A percentile compares a stretch with the other conserved stretches of the same genome.
These are phyloP conservation scores for Ceratobasidium sp. DNA, from an alignment of 1,284 basidiomycete genomes.

Conservation along the genomic window DNA sequence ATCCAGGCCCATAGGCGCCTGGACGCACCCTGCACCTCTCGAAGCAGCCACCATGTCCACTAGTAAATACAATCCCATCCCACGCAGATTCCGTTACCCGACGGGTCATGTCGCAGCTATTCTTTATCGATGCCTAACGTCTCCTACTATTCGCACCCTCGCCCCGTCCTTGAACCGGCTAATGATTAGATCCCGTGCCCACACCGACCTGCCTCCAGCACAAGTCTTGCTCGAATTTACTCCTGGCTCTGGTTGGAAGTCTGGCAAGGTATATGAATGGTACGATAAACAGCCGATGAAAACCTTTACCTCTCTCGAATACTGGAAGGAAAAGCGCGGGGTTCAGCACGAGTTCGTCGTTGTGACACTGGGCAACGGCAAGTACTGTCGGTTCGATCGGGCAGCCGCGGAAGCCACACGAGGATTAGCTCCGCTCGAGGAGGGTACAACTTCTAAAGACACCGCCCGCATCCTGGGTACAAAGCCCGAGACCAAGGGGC, in stretches of 20 bases:
- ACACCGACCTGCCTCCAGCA: not conserved
- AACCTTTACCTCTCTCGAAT: not conserved
- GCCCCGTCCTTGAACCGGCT: too few relatives aligned
- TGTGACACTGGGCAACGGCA: too few relatives aligned
- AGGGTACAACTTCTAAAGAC: too few relatives aligned
- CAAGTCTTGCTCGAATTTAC: not conserved
- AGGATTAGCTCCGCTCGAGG: too few relatives aligned
- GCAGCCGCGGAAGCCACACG: too few relatives aligned
- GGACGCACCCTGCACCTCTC: too few relatives aligned
- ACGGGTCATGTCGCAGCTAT: not conserved
- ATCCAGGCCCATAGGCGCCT: too few relatives aligned
- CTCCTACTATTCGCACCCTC: not conserved
- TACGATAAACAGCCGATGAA: not conserved
- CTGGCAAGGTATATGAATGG: not conserved
- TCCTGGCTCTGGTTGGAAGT: not conserved
- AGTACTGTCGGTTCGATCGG: too few relatives aligned
- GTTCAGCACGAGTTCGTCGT: constrained; percentile 10
- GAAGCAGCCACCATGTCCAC: not conserved
- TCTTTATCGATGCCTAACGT: not conserved
- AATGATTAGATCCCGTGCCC: not conserved
- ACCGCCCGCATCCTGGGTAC: too few relatives aligned
- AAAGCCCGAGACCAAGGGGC: too few relatives aligned
- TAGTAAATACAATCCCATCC: not conserved
- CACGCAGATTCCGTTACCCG: not conserved
- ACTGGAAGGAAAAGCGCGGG: not conserved